Evolutionary conservation across 768 basidiomycete species (phyloP), one percentile per base, ranked within the genome.

Genomic region (Infundibulicybe gibba): DNA sequence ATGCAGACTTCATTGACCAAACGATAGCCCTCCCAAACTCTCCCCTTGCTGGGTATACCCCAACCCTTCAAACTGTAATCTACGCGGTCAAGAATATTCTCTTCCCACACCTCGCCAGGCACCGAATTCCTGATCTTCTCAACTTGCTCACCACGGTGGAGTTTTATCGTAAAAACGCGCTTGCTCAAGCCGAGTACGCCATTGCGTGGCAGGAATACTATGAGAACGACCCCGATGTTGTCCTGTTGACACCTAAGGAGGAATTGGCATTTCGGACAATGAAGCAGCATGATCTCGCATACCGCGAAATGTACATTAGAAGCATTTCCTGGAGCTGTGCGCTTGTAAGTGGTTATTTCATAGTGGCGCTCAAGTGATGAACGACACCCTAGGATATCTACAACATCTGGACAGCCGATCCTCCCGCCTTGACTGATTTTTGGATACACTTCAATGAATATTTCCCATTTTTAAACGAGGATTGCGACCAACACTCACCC

Each of bases 401-500:
- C 48, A 49, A 56, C n/a, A 44, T 63, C n/a, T 69, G 68, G 65
- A 55, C 61, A 3, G 44, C 49, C n/a, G n/a, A n/a, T 16, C 49
- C 55, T 20, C 52, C 52, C 2, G 66, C 63, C 14, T 56, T 68
- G 44, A 49, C 61, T 5, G 60, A 67, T 31, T 68, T 69, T 46
- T 62, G 67, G 56, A 47, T 67, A 33, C 65, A 65, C 6, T 70
- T 71, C 51, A 65, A 73, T 38, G 65, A 72, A 53, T 76, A 75
- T 54, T 66, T 70, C 44, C 68, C 65, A 9, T 56, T 60, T 39
- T 51, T 67, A 13, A 55, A 64, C 48, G 47, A 57, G 21, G 48
- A 50, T 20, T 49, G 44, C 39, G 34, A 45, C 33, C 39, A 35
- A 40, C 37, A 49, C 35, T 58, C 61, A 8, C 57, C 60, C 17